phyloP scores from a whole-genome alignment of 305 asterid genomes.

The Fraxinus floribunda region DNA sequence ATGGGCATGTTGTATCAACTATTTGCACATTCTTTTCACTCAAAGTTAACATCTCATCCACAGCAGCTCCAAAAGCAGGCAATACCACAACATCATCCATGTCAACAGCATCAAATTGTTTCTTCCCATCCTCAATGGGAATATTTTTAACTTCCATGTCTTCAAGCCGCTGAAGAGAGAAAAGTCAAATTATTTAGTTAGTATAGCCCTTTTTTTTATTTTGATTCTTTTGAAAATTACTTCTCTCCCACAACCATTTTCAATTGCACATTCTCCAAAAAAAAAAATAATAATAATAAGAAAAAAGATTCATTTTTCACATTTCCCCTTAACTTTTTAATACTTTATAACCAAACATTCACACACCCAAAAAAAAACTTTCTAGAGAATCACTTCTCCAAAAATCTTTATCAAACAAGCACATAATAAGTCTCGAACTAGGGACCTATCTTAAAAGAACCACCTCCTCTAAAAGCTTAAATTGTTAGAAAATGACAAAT shows the following conservation, averaged over 20 bases:
- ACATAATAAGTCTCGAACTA: not conserved
- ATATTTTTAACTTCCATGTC: slow-evolving; percentile 70
- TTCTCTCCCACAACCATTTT: not conserved
- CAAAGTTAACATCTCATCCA: slow-evolving; percentile 80
- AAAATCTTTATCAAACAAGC: not conserved
- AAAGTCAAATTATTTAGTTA: slow-evolving; percentile 16
- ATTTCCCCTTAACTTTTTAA: not conserved
- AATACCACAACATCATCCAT: slow-evolving; percentile 85
- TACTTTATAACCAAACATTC: not conserved
- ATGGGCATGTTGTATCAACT: slow-evolving; percentile 98
- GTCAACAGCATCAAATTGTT: slow-evolving; percentile 67
- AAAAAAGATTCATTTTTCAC: not conserved
- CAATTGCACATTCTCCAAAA: not conserved
- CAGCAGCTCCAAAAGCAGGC: slow-evolving; percentile 98
- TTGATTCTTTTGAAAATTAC: not conserved
- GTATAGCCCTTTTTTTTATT: not conserved
- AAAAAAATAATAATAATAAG: too few relatives aligned
- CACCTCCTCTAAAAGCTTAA: not conserved
- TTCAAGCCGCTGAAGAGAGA: slow-evolving; percentile 56
- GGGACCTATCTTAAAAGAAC: not conserved
- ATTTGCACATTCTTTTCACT: slow-evolving; percentile 82
- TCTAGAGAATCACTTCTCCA: not conserved
- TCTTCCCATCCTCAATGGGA: slow-evolving; percentile 59
- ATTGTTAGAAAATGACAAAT: not conserved
- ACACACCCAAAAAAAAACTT: too few relatives aligned